Base-by-base conservation (phyloP, 208 protist species). In the Leishmania tarentolae region DNA sequence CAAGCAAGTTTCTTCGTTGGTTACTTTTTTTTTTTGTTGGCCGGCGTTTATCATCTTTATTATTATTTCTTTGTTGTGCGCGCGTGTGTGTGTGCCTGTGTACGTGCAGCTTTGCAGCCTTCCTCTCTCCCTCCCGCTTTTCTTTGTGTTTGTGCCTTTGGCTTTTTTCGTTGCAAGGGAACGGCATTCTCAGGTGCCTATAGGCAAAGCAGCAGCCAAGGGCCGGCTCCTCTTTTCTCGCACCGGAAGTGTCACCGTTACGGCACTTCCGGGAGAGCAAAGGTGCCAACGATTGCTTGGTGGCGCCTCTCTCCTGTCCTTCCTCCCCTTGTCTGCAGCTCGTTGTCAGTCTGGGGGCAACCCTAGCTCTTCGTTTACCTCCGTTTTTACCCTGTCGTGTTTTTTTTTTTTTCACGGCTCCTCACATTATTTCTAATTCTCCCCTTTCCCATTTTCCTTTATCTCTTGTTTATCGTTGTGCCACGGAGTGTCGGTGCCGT, bases 111-210 rank as follows among this genome's bases (percentile, higher is more conserved):
- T 73, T 71, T 44, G 4, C 24, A n/a, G n/a, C n/a, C n/a, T n/a
- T n/a, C n/a, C n/a, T n/a, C n/a, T n/a, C n/a, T n/a, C n/a, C 61
- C 46, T 40, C 35, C 44, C 40, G 71, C 53, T 40, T 75, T 75
- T 59, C 4, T 52, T 35, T 80, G 37, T 52, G 7, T 80, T 42
- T 42, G 40, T 61, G 35, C n/a, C 7, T 9, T n/a, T 53, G 53
- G 40, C 28, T 28, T 78, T 37, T 84, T 80, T 35, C 9, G 47
- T 57, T 65, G 1, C 19, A n/a, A 56, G 15, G 11, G 35, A 68
- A n/a, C 42, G 46, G 68, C 42, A 40, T 42, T 3, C 17, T 31
- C 31, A 5, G 50, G 31, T 53, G 37, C 50, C 75, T 63, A 24
- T 77, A 40, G 53, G 15, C 6, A 3, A 15, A 31, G 42, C 7